Conservation (phyloP, 768 basidiomycete species). For the Tricholoma furcatifolium region DNA sequence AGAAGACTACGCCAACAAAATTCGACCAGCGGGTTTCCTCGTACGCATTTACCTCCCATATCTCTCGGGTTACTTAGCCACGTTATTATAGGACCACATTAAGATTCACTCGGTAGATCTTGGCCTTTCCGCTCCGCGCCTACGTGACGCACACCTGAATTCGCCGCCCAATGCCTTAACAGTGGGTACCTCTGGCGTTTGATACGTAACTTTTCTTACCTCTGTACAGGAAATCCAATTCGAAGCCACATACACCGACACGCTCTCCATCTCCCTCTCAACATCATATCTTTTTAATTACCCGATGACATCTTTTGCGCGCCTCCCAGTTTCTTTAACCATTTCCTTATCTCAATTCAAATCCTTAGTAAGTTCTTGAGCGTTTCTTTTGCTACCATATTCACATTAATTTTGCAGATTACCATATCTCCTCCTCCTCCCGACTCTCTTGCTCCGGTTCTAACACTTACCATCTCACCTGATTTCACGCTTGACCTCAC, state of each 20-base stretch:
- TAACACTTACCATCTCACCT: conserved; percentile 76
- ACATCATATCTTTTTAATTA: conserved; percentile 86
- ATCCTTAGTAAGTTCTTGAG: conserved; percentile 49
- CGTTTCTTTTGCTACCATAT: not conserved
- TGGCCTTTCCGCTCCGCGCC: conserved; percentile 74
- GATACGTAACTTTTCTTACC: conserved; percentile 2
- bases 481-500: conserved; percentile 85
- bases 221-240: conserved; percentile 69
- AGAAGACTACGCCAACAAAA: conserved; percentile 78
- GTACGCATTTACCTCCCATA: conserved; percentile 41
- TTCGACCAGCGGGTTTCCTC: conserved; percentile 67
- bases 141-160: conserved; percentile 68
- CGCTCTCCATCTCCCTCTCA: conserved; percentile 77
- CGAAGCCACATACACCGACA: conserved; percentile 82
- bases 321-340: conserved; percentile 78
- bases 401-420: conserved; percentile 41
- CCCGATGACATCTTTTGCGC: conserved; percentile 78
- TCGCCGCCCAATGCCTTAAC: conserved; percentile 23
- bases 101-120: conserved; percentile 83
- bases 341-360: conserved; percentile 76
- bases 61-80: not conserved
- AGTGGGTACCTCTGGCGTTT: conserved; percentile 23
- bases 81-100: conserved; percentile 67
- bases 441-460: conserved; percentile 49
- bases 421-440: conserved; percentile 60